Conservation (phyloP, 2,329 filamentous ascomycete genomes). For the Xylariaceae sp. region DNA sequence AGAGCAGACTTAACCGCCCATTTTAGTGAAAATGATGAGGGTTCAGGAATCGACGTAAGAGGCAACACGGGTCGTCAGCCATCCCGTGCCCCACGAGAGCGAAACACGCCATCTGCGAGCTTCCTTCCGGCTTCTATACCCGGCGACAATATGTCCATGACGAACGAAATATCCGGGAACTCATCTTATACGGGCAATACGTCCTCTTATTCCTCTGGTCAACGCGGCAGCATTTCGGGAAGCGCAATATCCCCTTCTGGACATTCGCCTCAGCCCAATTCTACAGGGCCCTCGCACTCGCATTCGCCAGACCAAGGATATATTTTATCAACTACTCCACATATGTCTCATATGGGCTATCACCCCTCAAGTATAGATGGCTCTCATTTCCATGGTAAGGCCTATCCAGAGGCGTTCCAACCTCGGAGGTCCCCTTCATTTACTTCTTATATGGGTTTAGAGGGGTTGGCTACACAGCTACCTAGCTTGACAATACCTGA, state of each 20-base stretch:
- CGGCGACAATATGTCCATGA: constrained; percentile 16
- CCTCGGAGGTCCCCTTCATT: constrained; percentile 31
- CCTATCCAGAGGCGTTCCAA: constrained; percentile 26
- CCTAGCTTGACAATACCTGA: constrained; percentile 35
- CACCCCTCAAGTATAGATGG: constrained; percentile 26
- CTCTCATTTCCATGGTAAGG: constrained; percentile 23
- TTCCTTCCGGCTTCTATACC: constrained; percentile 17
- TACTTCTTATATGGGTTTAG: constrained; percentile 29
- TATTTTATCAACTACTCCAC: constrained; percentile 17
- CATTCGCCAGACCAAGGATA: constrained; percentile 20
- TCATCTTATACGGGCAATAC: constrained; percentile 22
- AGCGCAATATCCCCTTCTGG: constrained; percentile 28
- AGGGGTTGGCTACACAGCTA: constrained; percentile 17
- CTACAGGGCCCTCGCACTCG: constrained; percentile 3
- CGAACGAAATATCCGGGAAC: constrained; percentile 26
- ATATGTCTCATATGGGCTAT: constrained; percentile 25
- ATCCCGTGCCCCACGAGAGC: constrained; percentile 27
- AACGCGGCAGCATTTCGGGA: constrained; percentile 23
- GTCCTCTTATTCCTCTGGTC: constrained; percentile 21
- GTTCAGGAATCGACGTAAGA: constrained; percentile 30
- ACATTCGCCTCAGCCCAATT: constrained; percentile 11
- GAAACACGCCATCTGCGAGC: constrained; percentile 15
- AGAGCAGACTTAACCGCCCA: constrained; percentile 14
- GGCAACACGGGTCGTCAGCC: constrained; percentile 29
- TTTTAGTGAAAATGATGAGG: constrained; percentile 44